phyloP scores from a whole-genome alignment of 2,329 filamentous ascomycete species.

The Blumeria hordei region DNA sequence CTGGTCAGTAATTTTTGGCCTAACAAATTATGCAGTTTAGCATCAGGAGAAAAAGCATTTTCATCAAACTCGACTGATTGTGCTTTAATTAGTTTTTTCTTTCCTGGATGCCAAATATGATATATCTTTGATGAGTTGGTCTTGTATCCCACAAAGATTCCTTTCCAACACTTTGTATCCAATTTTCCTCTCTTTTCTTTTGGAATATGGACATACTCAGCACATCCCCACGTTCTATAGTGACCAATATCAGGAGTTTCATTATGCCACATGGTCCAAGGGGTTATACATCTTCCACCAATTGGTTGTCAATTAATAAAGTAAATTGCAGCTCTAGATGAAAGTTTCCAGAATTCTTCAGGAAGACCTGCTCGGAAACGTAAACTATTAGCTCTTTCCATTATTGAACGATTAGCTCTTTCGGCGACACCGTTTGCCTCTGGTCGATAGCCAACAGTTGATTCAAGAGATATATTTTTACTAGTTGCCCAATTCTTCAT shows the following conservation, averaged over 20 bases:
- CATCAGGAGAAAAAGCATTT: background rate
- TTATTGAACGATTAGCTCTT: background rate
- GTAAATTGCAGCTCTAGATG: background rate
- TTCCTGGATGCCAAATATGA: background rate
- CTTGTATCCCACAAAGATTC: background rate
- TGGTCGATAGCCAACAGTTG: background rate
- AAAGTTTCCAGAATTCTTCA: background rate
- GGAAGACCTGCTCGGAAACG: background rate
- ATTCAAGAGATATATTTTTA: background rate
- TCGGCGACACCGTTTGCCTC: background rate
- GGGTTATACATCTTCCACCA: background rate
- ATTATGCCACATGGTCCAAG: background rate
- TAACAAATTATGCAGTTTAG: background rate
- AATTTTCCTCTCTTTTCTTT: background rate
- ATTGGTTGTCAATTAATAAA: background rate
- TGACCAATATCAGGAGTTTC: background rate
- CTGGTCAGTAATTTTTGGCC: background rate
- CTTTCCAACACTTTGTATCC: background rate
- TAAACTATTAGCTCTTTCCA: background rate
- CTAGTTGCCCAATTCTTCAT: background rate
- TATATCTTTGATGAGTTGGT: background rate
- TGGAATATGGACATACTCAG: background rate
- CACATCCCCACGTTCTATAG: background rate
- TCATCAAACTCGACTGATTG: background rate
- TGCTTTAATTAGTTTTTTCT: background rate